Evolutionary conservation across 2,329 filamentous ascomycete species (phyloP), one percentile per base, ranked within the genome.

Genomic region (Ophiocordyceps sinensis): DNA sequence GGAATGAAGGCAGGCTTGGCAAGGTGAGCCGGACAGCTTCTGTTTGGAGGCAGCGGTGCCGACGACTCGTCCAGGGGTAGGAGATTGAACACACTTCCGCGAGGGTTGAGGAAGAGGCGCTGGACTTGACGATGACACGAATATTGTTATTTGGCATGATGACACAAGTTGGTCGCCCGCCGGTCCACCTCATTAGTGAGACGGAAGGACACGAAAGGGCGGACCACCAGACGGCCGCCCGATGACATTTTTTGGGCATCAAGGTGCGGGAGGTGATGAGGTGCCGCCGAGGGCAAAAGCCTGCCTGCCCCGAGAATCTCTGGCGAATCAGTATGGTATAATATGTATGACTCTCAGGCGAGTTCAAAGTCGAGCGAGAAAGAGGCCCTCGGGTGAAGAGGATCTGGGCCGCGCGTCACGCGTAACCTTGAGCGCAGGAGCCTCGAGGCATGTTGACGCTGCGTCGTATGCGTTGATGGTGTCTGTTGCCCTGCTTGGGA

Each of bases 81-180:
- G 37, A 28, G 36, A 32, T 19, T 19, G 40, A 28, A 35, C 12
- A 35, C 3, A 14, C 5, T 14, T 35, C 15, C 9, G 13, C n/a
- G 19, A 15, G 32, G 17, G 7, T 15, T 15, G 5, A 17, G n/a
- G 10, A 17, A 35, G 17, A n/a, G 32, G 15, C 14, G 32, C n/a
- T 7, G 15, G 32, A 35, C 38, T 46, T 46, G 42, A 51, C 40
- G 49, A 49, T 45, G 38, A 57, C 39, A 57, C 57, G 60, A 62
- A 53, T 52, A 58, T 53, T 52, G 56, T 53, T 52, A 54, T 48
- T 55, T 54, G 50, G 56, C 52, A 57, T 51, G 45, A 51, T 43
- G 48, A 52, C 46, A 48, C 32, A 21, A 21, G 26, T 15, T 23
- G 35, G 3, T 5, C n/a, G 15, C 17, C 37, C 14, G 11, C 7